Evolutionary conservation across 495 filamentous ascomycete species (phyloP).

Genomic region (Podospora pseudoanserina): DNA sequence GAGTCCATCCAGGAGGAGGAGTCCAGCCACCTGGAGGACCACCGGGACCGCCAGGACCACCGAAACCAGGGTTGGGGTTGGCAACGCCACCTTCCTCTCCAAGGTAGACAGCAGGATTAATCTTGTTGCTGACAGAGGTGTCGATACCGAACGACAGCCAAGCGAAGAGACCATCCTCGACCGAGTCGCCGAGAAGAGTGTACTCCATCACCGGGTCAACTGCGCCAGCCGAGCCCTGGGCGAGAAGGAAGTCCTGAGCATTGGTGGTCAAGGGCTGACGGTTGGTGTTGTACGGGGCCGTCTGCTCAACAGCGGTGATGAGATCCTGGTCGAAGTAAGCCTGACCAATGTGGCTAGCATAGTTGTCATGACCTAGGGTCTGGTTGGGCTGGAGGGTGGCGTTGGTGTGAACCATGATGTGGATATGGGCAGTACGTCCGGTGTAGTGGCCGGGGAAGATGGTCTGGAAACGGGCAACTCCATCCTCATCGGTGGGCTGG

Average conservation of each 20-base stretch:
- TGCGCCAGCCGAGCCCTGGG: conserved; percentile 37
- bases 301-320: conserved; percentile 52
- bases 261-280: conserved; percentile 50
- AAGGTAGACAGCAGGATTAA: conserved; percentile 18
- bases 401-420: conserved; percentile 46
- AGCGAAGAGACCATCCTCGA: conserved; percentile 53
- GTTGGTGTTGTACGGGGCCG: conserved; percentile 55
- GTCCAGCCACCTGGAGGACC: conserved; percentile 2
- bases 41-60: conserved; percentile 13
- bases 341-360: conserved; percentile 57
- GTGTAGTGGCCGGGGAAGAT: conserved; percentile 57
- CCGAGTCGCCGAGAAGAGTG: conserved; percentile 49
- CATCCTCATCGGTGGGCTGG: conserved; percentile 45
- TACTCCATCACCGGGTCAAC: conserved; percentile 55
- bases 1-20: neutral
- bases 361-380: conserved; percentile 44
- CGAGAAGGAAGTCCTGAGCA: conserved; percentile 42
- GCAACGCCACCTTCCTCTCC: conserved; percentile 26
- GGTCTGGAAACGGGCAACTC: conserved; percentile 49
- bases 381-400: conserved; percentile 44
- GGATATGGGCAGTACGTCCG: conserved; percentile 44
- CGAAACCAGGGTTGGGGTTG: conserved; percentile 15
- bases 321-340: conserved; percentile 62
- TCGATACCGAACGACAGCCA: conserved; percentile 57
- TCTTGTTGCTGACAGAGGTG: conserved; percentile 16